A percentile compares a stretch with the other conserved stretches of the same genome.
Evolutionary conservation across 2,329 filamentous ascomycete genomes (phyloP).

Genomic region (Alternaria viburni): DNA sequence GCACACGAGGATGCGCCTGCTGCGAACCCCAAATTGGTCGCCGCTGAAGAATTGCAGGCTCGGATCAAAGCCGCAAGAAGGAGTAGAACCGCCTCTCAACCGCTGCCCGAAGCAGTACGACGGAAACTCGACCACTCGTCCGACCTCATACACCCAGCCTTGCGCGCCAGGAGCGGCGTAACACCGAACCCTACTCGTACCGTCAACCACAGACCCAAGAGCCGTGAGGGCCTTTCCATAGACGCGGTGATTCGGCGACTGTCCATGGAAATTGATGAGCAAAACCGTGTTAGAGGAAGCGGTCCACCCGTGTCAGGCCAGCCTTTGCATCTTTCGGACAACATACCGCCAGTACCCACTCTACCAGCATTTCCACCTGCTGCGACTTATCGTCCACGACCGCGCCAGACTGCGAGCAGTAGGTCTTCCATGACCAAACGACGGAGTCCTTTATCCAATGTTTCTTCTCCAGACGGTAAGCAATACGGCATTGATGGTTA

Average conservation of each 20-base stretch:
- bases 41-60: slow-evolving; percentile 25
- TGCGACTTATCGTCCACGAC: slow-evolving; percentile 8
- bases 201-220: slow-evolving; percentile 8
- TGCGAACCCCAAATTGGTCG: slow-evolving; percentile 13
- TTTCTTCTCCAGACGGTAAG: slow-evolving; percentile 17
- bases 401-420: slow-evolving; percentile 9
- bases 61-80: slow-evolving; percentile 28
- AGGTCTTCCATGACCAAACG: slow-evolving; percentile 18
- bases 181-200: not conserved
- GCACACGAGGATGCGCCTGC: not conserved
- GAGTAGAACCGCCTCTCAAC: slow-evolving; percentile 10
- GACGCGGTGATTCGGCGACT: slow-evolving; percentile 33
- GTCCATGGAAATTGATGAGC: slow-evolving; percentile 1
- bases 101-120: slow-evolving; percentile 12
- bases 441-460: slow-evolving; percentile 23
- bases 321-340: not conserved
- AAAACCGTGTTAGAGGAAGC: not conserved
- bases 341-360: slow-evolving; percentile 5
- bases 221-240: slow-evolving; percentile 19
- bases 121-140: slow-evolving; percentile 17
- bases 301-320: not conserved
- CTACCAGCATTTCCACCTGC: slow-evolving; percentile 1
- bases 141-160: slow-evolving; percentile 15
- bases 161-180: slow-evolving; percentile 13
- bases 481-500: not conserved